Conservation (phyloP, 257 asterid species). For the Nicotiana otophora region DNA sequence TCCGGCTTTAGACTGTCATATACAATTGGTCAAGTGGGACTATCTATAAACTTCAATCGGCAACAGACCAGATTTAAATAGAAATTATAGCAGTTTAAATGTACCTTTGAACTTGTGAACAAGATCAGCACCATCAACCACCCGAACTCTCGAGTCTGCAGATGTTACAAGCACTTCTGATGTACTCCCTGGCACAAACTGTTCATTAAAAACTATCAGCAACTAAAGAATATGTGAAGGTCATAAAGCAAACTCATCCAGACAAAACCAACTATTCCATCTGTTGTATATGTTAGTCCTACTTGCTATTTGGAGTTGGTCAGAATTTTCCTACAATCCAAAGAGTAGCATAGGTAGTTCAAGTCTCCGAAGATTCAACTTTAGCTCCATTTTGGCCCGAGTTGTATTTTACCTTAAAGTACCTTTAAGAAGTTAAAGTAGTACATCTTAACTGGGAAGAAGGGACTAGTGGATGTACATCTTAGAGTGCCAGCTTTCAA, state of each 20-base stretch:
- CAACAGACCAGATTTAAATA: neutral
- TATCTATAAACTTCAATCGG: neutral
- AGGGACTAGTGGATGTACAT: neutral
- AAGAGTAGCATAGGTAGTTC: neutral
- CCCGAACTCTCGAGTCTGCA: constrained; percentile 91
- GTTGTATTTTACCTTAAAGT: neutral
- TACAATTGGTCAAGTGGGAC: constrained; percentile 1
- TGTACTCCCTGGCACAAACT: constrained; percentile 95
- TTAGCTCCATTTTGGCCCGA: neutral
- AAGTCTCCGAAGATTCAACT: neutral
- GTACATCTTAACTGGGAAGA: neutral
- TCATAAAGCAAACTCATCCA: neutral
- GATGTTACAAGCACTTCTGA: constrained; percentile 92
- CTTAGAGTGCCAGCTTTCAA: neutral
- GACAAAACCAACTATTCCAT: neutral
- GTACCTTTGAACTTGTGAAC: constrained; percentile 96
- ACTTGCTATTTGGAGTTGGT: neutral
- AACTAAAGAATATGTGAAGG: constrained; percentile 10
- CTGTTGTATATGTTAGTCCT: neutral
- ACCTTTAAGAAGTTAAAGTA: neutral
- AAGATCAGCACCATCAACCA: constrained; percentile 75
- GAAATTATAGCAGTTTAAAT: neutral
- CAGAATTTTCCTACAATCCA: neutral
- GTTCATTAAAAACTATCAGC: constrained; percentile 28
- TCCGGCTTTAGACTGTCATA: neutral